These are phyloP conservation scores for Chrysanthemum makinoi DNA, from an alignment of 129 eudicot species.

Conservation along the genomic window DNA sequence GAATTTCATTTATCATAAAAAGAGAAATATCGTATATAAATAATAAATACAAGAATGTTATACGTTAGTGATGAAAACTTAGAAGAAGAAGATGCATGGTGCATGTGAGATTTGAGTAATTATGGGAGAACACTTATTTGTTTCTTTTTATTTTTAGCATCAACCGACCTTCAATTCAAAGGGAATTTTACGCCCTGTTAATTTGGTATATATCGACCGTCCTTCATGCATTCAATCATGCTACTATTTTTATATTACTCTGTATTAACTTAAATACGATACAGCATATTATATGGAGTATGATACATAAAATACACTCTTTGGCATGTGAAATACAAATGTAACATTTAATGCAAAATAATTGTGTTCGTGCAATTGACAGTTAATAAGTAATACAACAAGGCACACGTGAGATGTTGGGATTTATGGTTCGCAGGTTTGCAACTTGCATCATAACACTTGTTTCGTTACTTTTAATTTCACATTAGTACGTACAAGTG, in stretches of 20 bases:
- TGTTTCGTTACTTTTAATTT: neutral
- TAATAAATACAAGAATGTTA: too few species aligned
- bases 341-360: neutral
- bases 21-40: too few species aligned
- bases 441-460: neutral
- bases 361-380: neutral
- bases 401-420: constrained; percentile 11
- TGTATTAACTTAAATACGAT: too few species aligned
- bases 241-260: neutral
- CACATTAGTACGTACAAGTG: neutral
- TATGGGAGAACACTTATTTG: too few species aligned
- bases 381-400: neutral
- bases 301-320: neutral
- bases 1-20: too few species aligned
- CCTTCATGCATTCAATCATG: neutral
- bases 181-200: too few species aligned
- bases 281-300: too few species aligned
- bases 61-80: too few species aligned
- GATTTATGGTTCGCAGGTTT: neutral
- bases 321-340: neutral
- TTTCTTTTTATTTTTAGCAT: neutral
- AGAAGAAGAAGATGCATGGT: too few species aligned
- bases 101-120: too few species aligned
- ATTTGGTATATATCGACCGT: too few species aligned
- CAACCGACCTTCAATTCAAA: neutral